phyloP scores from a whole-genome alignment of 1,284 basidiomycete genomes.

The Rhizoctonia solani region DNA sequence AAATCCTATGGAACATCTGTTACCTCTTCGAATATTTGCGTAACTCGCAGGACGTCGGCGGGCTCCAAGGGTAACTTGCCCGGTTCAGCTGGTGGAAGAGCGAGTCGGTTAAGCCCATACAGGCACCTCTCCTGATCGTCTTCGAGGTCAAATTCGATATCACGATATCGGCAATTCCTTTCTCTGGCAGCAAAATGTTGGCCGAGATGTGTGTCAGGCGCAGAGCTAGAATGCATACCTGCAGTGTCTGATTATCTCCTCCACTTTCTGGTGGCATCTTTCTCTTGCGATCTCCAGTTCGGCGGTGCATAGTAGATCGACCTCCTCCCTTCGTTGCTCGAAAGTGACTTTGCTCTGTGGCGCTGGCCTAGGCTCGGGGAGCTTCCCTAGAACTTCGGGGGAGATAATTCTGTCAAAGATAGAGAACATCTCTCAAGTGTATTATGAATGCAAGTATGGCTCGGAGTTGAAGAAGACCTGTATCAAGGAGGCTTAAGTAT shows the following conservation, averaged over 20 bases:
- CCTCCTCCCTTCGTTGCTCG: too few species aligned
- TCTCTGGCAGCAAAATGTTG: neutral
- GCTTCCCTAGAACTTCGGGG: too few species aligned
- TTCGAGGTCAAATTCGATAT: slow-evolving; percentile 58
- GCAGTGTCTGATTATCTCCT: slow-evolving; percentile 38
- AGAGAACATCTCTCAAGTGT: too few species aligned
- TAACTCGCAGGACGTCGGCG: slow-evolving; percentile 50
- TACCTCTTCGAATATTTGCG: slow-evolving; percentile 52
- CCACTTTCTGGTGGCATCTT: slow-evolving; percentile 16
- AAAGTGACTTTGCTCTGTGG: too few species aligned
- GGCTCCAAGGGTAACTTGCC: too few species aligned
- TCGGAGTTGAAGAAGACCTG: too few species aligned
- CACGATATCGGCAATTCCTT: slow-evolving; percentile 44
- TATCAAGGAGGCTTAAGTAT: too few species aligned
- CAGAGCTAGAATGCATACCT: neutral
- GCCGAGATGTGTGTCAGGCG: neutral
- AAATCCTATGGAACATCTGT: slow-evolving; percentile 32
- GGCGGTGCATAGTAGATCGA: slow-evolving; percentile 12
- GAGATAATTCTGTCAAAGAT: too few species aligned
- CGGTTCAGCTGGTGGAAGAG: slow-evolving; percentile 42
- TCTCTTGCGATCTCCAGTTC: slow-evolving; percentile 33
- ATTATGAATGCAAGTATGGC: too few species aligned
- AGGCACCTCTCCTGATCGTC: slow-evolving; percentile 52
- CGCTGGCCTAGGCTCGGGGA: too few species aligned
- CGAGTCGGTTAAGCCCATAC: slow-evolving; percentile 45